A percentile compares a stretch with the other conserved stretches of the same genome.
Conservation (phyloP, 2,329 filamentous ascomycete genomes). For the Fusarium keratoplasticum region DNA sequence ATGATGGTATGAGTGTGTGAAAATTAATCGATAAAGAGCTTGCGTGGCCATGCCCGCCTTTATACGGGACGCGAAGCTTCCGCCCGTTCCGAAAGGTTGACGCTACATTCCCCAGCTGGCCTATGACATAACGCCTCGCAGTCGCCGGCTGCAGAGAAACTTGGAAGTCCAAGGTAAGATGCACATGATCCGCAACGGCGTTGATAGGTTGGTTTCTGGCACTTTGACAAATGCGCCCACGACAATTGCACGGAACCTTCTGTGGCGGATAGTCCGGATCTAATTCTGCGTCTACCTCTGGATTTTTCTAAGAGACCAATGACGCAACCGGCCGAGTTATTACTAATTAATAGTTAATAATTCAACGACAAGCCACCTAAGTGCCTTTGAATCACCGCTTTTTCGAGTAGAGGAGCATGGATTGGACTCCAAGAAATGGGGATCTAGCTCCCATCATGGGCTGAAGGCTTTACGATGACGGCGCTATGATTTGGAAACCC, state of each 20-base stretch:
- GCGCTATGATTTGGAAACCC: too few species aligned
- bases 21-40: background rate
- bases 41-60: background rate
- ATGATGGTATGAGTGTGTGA: background rate
- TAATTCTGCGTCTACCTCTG: background rate
- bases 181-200: background rate
- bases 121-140: background rate
- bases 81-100: background rate
- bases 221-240: background rate
- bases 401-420: background rate
- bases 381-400: rapidly evolving
- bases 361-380: background rate
- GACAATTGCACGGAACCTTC: background rate
- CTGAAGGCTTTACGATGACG: too few species aligned
- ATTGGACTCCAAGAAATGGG: background rate
- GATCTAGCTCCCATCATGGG: background rate
- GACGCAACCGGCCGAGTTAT: background rate
- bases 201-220: background rate
- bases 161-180: background rate
- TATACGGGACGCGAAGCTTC: background rate
- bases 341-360: background rate
- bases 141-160: background rate
- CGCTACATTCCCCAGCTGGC: background rate
- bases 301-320: background rate
- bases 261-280: background rate